Evolutionary conservation across 495 filamentous ascomycete genomes (phyloP).

Genomic region (Symbiotaphrina buchneri): DNA sequence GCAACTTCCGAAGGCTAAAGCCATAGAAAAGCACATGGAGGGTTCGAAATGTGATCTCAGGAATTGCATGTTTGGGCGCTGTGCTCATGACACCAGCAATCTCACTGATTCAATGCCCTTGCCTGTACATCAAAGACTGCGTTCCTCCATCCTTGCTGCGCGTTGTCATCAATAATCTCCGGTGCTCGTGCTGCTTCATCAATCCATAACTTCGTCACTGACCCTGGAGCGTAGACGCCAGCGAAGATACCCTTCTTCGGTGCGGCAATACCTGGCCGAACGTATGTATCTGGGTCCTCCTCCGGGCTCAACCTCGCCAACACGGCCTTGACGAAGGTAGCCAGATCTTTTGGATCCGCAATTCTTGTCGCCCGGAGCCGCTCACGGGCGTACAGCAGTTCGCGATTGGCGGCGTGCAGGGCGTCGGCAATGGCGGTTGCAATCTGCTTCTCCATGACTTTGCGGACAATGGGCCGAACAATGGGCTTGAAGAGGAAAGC

Average conservation of each 20-base stretch:
- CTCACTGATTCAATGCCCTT: background rate
- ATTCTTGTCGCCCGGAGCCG: constrained; percentile 68
- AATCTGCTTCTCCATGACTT: constrained; percentile 56
- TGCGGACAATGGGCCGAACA: constrained; percentile 57
- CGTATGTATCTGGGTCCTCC: constrained; percentile 51
- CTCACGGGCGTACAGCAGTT: constrained; percentile 70
- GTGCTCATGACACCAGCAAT: too few species aligned
- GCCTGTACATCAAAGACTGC: constrained; percentile 51
- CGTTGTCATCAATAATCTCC: constrained; percentile 39
- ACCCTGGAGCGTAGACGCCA: constrained; percentile 70
- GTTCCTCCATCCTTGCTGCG: constrained; percentile 60
- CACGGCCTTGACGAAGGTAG: constrained; percentile 64
- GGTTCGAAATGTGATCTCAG: too few species aligned
- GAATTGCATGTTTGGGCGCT: too few species aligned
- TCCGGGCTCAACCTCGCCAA: constrained; percentile 45
- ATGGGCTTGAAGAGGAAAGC: constrained; percentile 74
- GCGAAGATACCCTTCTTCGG: constrained; percentile 50
- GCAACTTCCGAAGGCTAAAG: too few species aligned
- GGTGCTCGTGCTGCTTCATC: constrained; percentile 46
- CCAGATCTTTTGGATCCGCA: constrained; percentile 54
- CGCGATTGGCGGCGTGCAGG: constrained; percentile 55
- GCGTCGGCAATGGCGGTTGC: constrained; percentile 44
- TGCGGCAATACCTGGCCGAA: constrained; percentile 38
- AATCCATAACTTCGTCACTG: constrained; percentile 68
- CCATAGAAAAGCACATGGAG: too few species aligned